phyloP scores from a whole-genome alignment of 805 yeast species.

The Candida tammaniensis region DNA sequence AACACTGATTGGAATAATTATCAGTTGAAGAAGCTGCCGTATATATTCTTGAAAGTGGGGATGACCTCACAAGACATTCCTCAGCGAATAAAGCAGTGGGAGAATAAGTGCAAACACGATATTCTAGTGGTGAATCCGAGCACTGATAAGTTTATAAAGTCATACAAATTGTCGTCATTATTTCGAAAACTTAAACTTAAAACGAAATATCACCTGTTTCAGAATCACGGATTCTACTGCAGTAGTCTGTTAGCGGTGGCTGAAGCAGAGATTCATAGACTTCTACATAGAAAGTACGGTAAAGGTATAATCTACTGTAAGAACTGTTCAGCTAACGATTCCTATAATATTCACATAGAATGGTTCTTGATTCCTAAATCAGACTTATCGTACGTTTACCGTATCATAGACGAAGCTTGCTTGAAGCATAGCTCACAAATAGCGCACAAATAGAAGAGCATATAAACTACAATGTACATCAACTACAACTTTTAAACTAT shows the following conservation, averaged over 20 bases:
- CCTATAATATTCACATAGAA: constrained; percentile 45
- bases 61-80: constrained; percentile 48
- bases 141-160: constrained; percentile 7
- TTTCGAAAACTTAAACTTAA: constrained; percentile 5
- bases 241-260: constrained; percentile 26
- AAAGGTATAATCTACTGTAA: constrained; percentile 48
- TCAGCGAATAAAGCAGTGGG: constrained; percentile 50
- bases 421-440: neutral
- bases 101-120: constrained; percentile 47
- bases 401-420: constrained; percentile 25
- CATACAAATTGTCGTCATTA: constrained; percentile 3
- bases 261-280: constrained; percentile 42
- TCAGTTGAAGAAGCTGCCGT: constrained; percentile 33
- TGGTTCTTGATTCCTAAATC: constrained; percentile 55
- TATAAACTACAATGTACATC: constrained; percentile 2
- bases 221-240: constrained; percentile 41
- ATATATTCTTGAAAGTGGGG: constrained; percentile 50
- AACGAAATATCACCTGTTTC: constrained; percentile 1
- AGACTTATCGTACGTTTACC: constrained; percentile 31
- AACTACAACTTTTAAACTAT: constrained; percentile 3
- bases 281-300: constrained; percentile 40
- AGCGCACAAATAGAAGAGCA: no score
- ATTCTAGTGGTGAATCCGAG: constrained; percentile 38
- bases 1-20: constrained; percentile 29
- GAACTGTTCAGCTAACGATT: constrained; percentile 34